Base-by-base conservation (phyloP, 177 flowering plant species). In the Vitis hybrid region DNA sequence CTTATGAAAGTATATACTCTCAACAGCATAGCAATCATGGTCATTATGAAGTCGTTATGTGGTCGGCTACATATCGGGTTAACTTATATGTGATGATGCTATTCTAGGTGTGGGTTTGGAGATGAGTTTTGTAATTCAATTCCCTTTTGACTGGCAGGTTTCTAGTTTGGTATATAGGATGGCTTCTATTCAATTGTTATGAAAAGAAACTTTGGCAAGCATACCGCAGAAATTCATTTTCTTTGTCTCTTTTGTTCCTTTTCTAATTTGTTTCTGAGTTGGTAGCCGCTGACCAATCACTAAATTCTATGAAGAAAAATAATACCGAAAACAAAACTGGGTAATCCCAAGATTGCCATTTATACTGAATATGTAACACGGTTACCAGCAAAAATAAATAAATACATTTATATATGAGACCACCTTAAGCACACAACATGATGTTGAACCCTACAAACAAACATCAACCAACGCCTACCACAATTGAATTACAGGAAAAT, bases 401-500 rank as follows among this genome's bases (percentile, higher is more conserved):
- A 26, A 26, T 26, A 26, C 29, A 26, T 26, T 26, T 26, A 3
- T 26, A 0, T 26, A 26, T 26, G 29, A 26, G 29, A 26, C 29
- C 29, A 26, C 29, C 29, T 26, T 26, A 26, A 71, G 39, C 16
- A 65, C 55, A 63, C 5, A 63, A 34, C 53, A 63, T 39, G 61
- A 64, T 49, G 26, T n/a, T 3, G 16, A 64, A 64, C 50, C 11
- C 64, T 59, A 26, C 29, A 50, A 59, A 67, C 22, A 54, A 22
- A 29, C 29, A 50, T 11, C 50, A 39, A 2, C 50, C 5, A 0
- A 26, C 29, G 5, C 29, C 29, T 26, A 26, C 29, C 29, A 26
- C 29, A 26, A 26, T 26, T 26, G 29, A 34, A 31, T 67, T 66
- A 66, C 68, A 68, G 10, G 31, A 53, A 68, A 59, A 63, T 61